A percentile compares a stretch with the other conserved stretches of the same genome.
Conservation (phyloP, 768 basidiomycete genomes). For the Chalciporus sphaerocephalus region DNA sequence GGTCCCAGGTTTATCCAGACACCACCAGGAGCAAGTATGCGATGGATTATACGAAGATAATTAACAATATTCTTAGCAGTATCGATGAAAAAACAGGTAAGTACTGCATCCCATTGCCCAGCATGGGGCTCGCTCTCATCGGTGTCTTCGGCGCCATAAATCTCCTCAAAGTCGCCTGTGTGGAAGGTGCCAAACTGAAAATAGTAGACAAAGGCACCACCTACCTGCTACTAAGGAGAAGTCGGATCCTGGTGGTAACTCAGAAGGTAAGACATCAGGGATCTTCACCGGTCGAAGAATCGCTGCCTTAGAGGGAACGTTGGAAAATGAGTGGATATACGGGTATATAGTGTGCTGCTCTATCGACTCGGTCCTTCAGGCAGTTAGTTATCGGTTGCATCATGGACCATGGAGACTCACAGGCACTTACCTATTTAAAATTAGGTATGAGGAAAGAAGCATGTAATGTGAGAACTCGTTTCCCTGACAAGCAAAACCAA, state of each 20-base stretch:
- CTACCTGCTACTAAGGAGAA: conserved; percentile 86
- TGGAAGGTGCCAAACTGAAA: not conserved
- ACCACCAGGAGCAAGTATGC: conserved; percentile 78
- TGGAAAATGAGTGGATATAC: conserved; percentile 91
- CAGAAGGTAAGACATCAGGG: conserved; percentile 80
- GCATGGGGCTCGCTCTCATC: conserved; percentile 60
- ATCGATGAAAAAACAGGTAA: conserved; percentile 98
- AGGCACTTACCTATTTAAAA: conserved; percentile 72
- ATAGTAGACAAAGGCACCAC: conserved; percentile 6
- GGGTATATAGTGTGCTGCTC: conserved; percentile 77
- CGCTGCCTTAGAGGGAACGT: conserved; percentile 52
- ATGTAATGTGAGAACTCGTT: conserved; percentile 97
- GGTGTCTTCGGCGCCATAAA: conserved; percentile 61
- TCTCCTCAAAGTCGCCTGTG: conserved; percentile 87
- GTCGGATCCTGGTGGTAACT: conserved; percentile 56
- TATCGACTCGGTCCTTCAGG: conserved; percentile 55
- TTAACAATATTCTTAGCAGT: conserved; percentile 92
- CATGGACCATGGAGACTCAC: not conserved
- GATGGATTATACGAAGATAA: conserved; percentile 83
- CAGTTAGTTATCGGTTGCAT: not conserved
- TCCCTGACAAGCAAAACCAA: conserved; percentile 90
- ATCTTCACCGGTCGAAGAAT: conserved; percentile 67
- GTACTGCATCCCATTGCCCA: conserved; percentile 81
- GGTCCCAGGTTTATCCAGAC: conserved; percentile 94
- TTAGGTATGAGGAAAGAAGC: conserved; percentile 84